Conservation (phyloP, 148 eudicot species). For the Arbutus unedo region DNA sequence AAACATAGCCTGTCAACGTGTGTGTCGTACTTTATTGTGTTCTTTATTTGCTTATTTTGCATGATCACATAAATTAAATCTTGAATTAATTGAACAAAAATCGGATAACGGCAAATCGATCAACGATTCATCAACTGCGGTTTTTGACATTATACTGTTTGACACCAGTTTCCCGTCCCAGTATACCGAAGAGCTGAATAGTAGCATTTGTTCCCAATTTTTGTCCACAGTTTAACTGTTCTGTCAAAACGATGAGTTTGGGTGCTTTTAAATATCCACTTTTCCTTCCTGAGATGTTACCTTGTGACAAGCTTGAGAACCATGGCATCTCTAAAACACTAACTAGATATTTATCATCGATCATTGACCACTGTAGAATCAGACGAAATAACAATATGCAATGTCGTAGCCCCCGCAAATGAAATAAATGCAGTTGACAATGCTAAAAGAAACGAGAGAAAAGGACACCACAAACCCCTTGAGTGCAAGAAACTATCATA, state of each 20-base stretch:
- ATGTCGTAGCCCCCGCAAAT: slow-evolving; percentile 25
- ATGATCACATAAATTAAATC: no score
- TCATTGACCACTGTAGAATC: slow-evolving; percentile 20
- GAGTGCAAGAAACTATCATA: background rate
- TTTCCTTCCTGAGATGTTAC: slow-evolving; percentile 48
- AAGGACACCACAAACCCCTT: background rate
- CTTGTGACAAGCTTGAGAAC: slow-evolving; percentile 29
- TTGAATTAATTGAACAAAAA: no score
- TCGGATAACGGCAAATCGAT: no score
- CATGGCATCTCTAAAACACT: slow-evolving; percentile 34
- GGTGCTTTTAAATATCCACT: slow-evolving; percentile 60
- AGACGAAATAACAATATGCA: slow-evolving; percentile 17
- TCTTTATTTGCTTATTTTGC: no score
- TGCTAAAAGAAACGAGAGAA: slow-evolving; percentile 1
- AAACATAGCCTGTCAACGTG: no score
- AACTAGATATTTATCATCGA: slow-evolving; percentile 17
- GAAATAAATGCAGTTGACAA: background rate
- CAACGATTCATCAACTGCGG: no score
- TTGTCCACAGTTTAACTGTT: slow-evolving; percentile 43
- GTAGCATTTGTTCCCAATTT: slow-evolving; percentile 63
- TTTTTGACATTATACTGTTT: slow-evolving; percentile 71
- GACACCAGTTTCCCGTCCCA: slow-evolving; percentile 71
- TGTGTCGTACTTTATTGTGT: no score
- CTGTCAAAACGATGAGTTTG: slow-evolving; percentile 40
- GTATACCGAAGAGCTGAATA: slow-evolving; percentile 45